Conservation (phyloP, 1,139 yeast genomes). For the Protomyces gravidus region DNA sequence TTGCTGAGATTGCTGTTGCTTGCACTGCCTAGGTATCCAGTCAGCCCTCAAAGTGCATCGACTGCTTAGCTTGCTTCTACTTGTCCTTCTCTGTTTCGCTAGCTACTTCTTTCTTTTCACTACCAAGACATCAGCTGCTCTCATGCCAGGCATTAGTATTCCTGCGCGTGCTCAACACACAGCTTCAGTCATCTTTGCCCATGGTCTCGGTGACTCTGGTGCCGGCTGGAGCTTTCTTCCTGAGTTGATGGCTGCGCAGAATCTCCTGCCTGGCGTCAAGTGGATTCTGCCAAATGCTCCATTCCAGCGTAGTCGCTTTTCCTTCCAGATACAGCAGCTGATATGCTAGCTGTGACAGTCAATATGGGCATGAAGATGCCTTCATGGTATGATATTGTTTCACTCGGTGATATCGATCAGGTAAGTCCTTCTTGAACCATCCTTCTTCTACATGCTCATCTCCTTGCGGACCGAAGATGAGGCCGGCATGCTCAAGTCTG, state of each 20-base stretch:
- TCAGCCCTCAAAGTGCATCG: neutral
- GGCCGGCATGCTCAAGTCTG: slow-evolving; percentile 58
- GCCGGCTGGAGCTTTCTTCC: slow-evolving; percentile 79
- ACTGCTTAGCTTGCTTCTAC: neutral
- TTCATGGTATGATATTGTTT: slow-evolving; percentile 79
- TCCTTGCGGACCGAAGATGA: slow-evolving; percentile 46
- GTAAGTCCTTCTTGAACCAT: slow-evolving; percentile 33
- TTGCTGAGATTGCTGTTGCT: too few species aligned
- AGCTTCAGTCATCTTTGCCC: slow-evolving; percentile 74
- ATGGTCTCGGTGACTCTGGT: slow-evolving; percentile 90
- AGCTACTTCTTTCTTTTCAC: neutral
- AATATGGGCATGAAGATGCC: slow-evolving; percentile 70
- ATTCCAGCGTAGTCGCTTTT: slow-evolving; percentile 24
- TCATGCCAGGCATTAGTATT: slow-evolving; percentile 12
- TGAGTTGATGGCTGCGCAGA: slow-evolving; percentile 42
- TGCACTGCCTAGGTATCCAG: neutral
- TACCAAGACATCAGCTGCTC: neutral
- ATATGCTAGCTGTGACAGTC: slow-evolving; percentile 16
- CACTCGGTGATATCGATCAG: slow-evolving; percentile 48
- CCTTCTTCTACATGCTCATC: neutral
- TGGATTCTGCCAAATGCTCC: slow-evolving; percentile 92
- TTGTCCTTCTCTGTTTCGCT: neutral
- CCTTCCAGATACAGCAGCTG: too few species aligned
- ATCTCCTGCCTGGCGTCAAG: slow-evolving; percentile 55
- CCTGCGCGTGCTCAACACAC: slow-evolving; percentile 37